Percentiles rank a stretch among this genome's conserved stretches.
These are phyloP conservation scores for Cynara cardunculus DNA, from an alignment of 129 eudicot species.

Conservation along the genomic window DNA sequence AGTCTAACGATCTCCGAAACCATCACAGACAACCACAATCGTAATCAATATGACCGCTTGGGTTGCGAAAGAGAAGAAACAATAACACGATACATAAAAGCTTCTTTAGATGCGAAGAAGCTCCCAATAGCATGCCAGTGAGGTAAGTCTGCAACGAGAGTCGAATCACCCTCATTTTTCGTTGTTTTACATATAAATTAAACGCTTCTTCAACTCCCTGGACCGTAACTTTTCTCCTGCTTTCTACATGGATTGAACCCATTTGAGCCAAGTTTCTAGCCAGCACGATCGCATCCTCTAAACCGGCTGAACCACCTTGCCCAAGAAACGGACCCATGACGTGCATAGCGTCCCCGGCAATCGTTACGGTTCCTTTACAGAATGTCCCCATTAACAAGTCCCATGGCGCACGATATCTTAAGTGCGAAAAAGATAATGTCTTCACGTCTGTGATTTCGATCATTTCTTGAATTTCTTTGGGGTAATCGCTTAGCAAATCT, in stretches of 20 bases:
- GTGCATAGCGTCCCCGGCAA: constrained; percentile 79
- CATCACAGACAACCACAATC: constrained; percentile 66
- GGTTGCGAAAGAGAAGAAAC: constrained; percentile 32
- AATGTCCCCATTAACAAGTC: constrained; percentile 42
- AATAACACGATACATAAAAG: constrained; percentile 27
- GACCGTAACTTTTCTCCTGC: neutral
- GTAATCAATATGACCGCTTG: constrained; percentile 36
- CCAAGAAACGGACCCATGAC: constrained; percentile 73
- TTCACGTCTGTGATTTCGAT: constrained; percentile 24
- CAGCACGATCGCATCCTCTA: constrained; percentile 65
- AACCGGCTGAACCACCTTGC: constrained; percentile 69
- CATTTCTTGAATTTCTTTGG: constrained; percentile 41
- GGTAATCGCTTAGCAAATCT: constrained; percentile 21
- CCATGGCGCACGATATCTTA: constrained; percentile 71
- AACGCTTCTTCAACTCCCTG: constrained; percentile 32
- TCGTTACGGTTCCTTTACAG: constrained; percentile 39
- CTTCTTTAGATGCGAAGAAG: constrained; percentile 29
- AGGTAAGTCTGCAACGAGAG: constrained; percentile 52
- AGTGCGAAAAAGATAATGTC: constrained; percentile 31
- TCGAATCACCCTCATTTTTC: constrained; percentile 44
- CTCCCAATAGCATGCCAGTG: constrained; percentile 28
- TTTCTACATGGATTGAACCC: neutral
- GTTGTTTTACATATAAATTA: constrained; percentile 32
- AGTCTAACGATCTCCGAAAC: neutral
- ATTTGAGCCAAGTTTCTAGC: constrained; percentile 45